phyloP scores from a whole-genome alignment of 2,329 filamentous ascomycete genomes.

The Phialemoniopsis sp. region DNA sequence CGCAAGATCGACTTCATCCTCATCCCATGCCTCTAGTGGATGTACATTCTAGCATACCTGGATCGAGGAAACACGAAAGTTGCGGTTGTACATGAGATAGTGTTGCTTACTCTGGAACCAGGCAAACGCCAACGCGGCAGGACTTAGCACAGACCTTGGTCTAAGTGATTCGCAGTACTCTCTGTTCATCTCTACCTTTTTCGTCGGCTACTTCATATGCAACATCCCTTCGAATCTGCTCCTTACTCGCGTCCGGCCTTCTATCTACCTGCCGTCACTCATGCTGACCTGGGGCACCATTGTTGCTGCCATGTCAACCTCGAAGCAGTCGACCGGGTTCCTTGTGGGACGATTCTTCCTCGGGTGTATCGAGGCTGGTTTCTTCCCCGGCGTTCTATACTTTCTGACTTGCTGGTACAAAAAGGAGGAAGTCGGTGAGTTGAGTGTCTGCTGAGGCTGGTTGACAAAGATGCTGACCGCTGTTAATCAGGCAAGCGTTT shows the following conservation, averaged over 20 bases:
- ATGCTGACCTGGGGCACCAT: slow-evolving; percentile 23
- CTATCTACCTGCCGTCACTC: background rate
- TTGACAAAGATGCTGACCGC: too few species aligned
- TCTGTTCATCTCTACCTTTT: background rate
- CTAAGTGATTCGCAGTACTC: slow-evolving; percentile 6
- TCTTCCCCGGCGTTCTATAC: slow-evolving; percentile 46
- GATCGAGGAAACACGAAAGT: slow-evolving; percentile 24
- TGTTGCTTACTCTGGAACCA: too few species aligned
- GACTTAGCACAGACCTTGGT: too few species aligned
- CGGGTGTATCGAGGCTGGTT: slow-evolving; percentile 45
- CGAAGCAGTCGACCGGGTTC: slow-evolving; percentile 37
- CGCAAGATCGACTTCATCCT: slow-evolving; percentile 40
- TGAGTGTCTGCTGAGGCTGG: too few species aligned
- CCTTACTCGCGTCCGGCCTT: background rate
- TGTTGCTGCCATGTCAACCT: slow-evolving; percentile 44
- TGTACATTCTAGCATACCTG: slow-evolving; percentile 21
- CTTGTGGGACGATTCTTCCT: slow-evolving; percentile 43
- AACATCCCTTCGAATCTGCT: background rate
- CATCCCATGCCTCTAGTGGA: slow-evolving; percentile 38
- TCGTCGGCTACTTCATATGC: background rate
- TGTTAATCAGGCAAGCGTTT: slow-evolving; percentile 53
- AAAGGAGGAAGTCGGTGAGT: slow-evolving; percentile 43
- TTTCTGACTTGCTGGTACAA: slow-evolving; percentile 56
- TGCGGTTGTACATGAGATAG: too few species aligned
- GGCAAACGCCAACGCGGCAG: too few species aligned